Percentiles rank a stretch among this genome's conserved stretches.
phyloP scores from a whole-genome alignment of 371 early-diverging fungal species.

The Coelomomyces lativittatus region DNA sequence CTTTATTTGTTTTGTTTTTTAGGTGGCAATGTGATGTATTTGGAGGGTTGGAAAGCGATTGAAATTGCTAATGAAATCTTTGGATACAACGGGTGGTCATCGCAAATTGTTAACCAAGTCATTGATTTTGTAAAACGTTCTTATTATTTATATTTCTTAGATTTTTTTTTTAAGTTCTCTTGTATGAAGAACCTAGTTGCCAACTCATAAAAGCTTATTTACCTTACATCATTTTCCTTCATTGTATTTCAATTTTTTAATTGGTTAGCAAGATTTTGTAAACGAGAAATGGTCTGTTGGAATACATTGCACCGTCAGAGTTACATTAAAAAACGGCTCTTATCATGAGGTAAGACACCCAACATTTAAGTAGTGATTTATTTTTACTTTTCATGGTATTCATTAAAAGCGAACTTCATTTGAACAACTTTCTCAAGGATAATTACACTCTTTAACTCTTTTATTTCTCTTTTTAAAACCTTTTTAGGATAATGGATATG shows the following conservation, averaged over 20 bases:
- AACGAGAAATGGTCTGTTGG: slow-evolving; percentile 55
- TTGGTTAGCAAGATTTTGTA: too few species aligned
- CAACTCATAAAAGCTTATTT: too few species aligned
- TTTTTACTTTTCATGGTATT: too few species aligned
- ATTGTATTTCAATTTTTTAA: too few species aligned
- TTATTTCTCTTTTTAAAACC: too few species aligned
- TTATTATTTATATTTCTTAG: too few species aligned
- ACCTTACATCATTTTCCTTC: too few species aligned
- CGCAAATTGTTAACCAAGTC: slow-evolving; percentile 49
- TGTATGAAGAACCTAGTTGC: too few species aligned
- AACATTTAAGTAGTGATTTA: not conserved
- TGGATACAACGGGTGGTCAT: slow-evolving; percentile 95
- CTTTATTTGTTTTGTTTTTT: too few species aligned
- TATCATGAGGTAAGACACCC: slow-evolving; percentile 72
- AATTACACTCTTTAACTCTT: too few species aligned
- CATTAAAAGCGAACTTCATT: not conserved
- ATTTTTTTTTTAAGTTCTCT: too few species aligned
- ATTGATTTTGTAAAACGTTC: slow-evolving; percentile 57
- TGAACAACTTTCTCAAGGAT: too few species aligned
- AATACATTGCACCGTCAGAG: slow-evolving; percentile 58
- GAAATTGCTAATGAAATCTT: slow-evolving; percentile 88
- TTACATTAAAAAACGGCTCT: slow-evolving; percentile 84
- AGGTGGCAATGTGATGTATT: slow-evolving; percentile 55
- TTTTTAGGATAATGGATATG: slow-evolving; percentile 70
- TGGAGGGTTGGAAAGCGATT: slow-evolving; percentile 81